Conservation (phyloP, 208 protist species). For the Acanthamoeba culbertsoni region DNA sequence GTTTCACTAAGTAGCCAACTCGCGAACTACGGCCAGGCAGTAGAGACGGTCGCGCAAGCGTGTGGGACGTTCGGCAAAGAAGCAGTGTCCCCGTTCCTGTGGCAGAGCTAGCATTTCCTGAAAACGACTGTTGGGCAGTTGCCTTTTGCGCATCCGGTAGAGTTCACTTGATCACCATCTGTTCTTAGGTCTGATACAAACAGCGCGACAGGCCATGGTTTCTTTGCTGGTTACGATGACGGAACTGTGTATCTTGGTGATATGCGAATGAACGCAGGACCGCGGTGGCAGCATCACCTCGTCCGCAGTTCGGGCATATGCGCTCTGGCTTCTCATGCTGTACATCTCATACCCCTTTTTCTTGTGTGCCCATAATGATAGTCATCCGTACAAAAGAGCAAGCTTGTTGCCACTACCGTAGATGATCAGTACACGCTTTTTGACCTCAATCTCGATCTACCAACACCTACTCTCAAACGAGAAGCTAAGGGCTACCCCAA, state of each 20-base stretch:
- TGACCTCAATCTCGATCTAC: background rate
- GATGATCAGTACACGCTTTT: background rate
- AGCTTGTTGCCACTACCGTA: background rate
- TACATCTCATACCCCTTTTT: background rate
- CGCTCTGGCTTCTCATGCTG: background rate
- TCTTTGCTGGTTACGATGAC: constrained; percentile 24
- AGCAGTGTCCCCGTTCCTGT: background rate
- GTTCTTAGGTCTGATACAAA: background rate
- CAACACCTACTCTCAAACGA: background rate
- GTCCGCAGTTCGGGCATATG: constrained; percentile 27
- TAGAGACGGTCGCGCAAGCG: background rate
- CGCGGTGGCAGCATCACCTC: background rate
- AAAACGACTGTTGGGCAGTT: background rate
- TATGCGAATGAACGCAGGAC: background rate
- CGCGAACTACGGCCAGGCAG: background rate
- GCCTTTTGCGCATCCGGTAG: background rate
- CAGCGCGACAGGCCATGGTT: background rate
- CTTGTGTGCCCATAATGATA: background rate
- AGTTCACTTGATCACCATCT: background rate
- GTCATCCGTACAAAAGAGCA: background rate
- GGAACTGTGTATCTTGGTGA: background rate
- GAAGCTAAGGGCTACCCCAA: background rate
- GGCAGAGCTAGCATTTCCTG: background rate
- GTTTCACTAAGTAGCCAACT: background rate
- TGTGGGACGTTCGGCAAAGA: constrained; percentile 21